Percentiles rank a stretch among this genome's conserved stretches.
phyloP scores from a whole-genome alignment of 129 eudicot species.

The Ambrosia trifida region DNA sequence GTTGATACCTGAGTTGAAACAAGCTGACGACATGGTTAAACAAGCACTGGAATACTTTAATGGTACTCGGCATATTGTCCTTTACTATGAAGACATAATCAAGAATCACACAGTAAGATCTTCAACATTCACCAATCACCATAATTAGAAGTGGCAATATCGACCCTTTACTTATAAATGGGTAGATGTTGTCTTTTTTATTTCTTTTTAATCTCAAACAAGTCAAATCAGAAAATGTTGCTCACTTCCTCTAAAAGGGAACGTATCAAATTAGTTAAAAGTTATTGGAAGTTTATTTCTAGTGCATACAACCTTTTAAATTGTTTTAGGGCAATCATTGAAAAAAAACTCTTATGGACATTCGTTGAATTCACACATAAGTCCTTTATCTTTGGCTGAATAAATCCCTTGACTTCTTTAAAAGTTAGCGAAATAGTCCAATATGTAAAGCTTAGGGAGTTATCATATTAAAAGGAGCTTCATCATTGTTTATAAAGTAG shows the following conservation, averaged over 20 bases:
- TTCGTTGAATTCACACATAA: neutral
- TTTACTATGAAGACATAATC: constrained; percentile 83
- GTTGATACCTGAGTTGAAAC: constrained; percentile 65
- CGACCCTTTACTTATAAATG: neutral
- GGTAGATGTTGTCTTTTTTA: neutral
- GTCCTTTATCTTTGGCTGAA: neutral
- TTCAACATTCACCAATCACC: neutral
- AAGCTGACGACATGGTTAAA: constrained; percentile 61
- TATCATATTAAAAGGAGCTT: neutral
- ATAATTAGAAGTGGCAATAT: neutral
- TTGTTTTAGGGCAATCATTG: neutral
- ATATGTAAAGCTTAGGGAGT: neutral
- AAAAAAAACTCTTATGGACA: neutral
- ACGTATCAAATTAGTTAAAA: neutral
- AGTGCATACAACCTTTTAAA: neutral
- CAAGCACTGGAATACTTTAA: constrained; percentile 74
- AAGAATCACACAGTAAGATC: constrained; percentile 72
- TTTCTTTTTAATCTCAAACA: neutral
- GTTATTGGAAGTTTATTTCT: neutral
- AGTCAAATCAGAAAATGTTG: neutral
- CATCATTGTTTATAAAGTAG: neutral
- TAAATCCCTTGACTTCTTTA: neutral
- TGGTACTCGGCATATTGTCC: constrained; percentile 69
- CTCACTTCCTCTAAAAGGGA: neutral
- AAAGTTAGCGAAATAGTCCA: neutral